A percentile compares a stretch with the other conserved stretches of the same genome.
These are phyloP conservation scores for Pontederia paniculata DNA, from an alignment of 176 grass and related monocot species.

Conservation along the genomic window DNA sequence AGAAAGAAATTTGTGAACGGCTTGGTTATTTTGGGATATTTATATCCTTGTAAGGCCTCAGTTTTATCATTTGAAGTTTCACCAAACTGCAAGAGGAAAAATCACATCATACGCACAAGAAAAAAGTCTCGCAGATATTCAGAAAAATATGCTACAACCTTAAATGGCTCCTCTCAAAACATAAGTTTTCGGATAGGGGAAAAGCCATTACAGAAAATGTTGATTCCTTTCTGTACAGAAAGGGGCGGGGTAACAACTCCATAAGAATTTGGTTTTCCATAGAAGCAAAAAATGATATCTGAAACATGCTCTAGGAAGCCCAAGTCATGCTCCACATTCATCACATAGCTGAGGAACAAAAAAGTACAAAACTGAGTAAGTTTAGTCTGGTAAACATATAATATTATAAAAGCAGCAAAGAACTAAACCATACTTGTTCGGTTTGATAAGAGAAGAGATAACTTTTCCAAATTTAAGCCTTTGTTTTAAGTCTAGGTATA, in stretches of 20 bases:
- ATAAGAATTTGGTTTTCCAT: slow-evolving; percentile 85
- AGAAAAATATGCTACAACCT: slow-evolving; percentile 27
- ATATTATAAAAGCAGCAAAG: too few relatives aligned
- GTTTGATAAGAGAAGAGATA: slow-evolving; percentile 54
- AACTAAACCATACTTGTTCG: slow-evolving; percentile 85
- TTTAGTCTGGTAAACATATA: too few relatives aligned
- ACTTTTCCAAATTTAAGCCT: slow-evolving; percentile 81
- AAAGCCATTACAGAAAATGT: slow-evolving; percentile 64
- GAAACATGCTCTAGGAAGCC: slow-evolving; percentile 87
- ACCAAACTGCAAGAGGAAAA: slow-evolving; percentile 35
- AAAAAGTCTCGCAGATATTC: not conserved
- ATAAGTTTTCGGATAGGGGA: slow-evolving; percentile 71
- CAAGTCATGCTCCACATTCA: slow-evolving; percentile 81
- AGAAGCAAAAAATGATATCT: slow-evolving; percentile 92
- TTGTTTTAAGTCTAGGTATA: slow-evolving; percentile 89
- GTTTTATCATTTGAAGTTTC: slow-evolving; percentile 58
- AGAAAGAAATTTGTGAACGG: slow-evolving; percentile 74
- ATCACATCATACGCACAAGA: not conserved
- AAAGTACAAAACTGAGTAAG: too few relatives aligned
- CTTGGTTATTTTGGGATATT: slow-evolving; percentile 88
- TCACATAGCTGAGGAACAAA: slow-evolving; percentile 49
- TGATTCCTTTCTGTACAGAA: slow-evolving; percentile 70
- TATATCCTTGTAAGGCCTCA: slow-evolving; percentile 69
- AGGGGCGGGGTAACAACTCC: slow-evolving; percentile 70
- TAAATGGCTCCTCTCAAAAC: slow-evolving; percentile 73